Evolutionary conservation across 257 asterid genomes (phyloP).

Genomic region (Anisodus acutangulus): DNA sequence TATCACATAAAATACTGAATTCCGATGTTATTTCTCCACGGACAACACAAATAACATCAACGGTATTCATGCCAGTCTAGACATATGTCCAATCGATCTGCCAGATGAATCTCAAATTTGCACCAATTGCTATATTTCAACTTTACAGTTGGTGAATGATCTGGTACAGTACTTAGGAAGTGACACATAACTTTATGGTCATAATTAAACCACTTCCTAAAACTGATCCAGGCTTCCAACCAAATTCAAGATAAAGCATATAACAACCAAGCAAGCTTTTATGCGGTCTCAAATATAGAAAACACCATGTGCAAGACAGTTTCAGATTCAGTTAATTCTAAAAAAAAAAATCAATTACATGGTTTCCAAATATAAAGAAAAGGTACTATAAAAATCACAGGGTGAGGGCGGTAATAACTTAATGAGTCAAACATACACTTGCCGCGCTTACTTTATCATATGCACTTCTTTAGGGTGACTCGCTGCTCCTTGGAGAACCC

Average conservation of each 20-base stretch:
- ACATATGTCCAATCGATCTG: not conserved
- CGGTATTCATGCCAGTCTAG: not conserved
- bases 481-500: constrained; percentile 60
- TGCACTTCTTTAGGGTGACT: constrained; percentile 34
- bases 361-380: constrained; percentile 14
- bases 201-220: not conserved
- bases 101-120: not conserved
- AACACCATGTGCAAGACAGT: constrained; percentile 11
- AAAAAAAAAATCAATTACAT: constrained; percentile 13
- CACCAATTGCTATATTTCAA: not conserved
- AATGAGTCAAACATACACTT: constrained; percentile 2
- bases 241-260: not conserved
- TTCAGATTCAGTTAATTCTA: constrained; percentile 11
- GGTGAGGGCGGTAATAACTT: not conserved
- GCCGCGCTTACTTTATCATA: not conserved
- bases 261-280: not conserved
- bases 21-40: not conserved
- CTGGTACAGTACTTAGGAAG: not conserved
- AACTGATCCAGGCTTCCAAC: not conserved
- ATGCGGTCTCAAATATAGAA: not conserved
- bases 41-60: not conserved
- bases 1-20: not conserved
- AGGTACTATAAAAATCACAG: not conserved
- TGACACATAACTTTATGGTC: not conserved
- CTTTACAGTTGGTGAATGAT: not conserved